Percentiles rank a stretch among this genome's conserved stretches.
phyloP scores from a whole-genome alignment of 768 basidiomycete genomes.

The Lactifluus piperatus region DNA sequence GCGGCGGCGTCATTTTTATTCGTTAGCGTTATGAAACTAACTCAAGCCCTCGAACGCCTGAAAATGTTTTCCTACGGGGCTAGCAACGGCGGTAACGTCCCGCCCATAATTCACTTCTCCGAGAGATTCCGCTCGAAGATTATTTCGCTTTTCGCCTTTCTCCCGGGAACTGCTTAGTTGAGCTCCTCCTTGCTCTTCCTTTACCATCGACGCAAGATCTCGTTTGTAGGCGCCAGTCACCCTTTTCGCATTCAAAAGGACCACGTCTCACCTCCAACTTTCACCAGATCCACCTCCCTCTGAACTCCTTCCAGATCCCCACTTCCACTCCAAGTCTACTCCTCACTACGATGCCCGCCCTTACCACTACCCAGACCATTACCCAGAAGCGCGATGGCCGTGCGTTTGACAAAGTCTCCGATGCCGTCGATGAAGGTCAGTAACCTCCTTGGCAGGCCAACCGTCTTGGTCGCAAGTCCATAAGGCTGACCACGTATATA shows the following conservation, averaged over 20 bases:
- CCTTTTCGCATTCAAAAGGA: slow-evolving; percentile 7
- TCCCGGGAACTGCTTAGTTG: slow-evolving; percentile 2
- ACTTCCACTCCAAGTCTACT: neutral
- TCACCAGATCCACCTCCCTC: slow-evolving; percentile 6
- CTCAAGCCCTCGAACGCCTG: neutral
- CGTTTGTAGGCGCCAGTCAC: slow-evolving; percentile 4
- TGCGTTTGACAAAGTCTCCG: slow-evolving; percentile 36
- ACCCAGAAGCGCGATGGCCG: slow-evolving; percentile 22
- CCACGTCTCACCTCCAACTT: neutral
- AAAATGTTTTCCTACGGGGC: neutral
- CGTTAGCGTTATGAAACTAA: slow-evolving; percentile 7
- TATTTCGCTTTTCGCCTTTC: slow-evolving; percentile 2
- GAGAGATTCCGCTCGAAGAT: slow-evolving; percentile 2
- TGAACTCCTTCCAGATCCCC: neutral
- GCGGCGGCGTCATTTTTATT: slow-evolving; percentile 12
- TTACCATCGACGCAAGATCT: slow-evolving; percentile 7
- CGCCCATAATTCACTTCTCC: neutral
- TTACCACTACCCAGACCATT: neutral
- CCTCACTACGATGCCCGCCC: slow-evolving; percentile 12
- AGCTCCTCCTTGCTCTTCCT: neutral
- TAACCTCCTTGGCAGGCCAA: slow-evolving; percentile 2
- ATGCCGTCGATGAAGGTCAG: slow-evolving; percentile 43
- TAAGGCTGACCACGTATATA: slow-evolving; percentile 23
- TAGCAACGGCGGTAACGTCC: neutral
- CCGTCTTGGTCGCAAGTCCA: neutral